Evolutionary conservation across 768 basidiomycete species (phyloP).

Genomic region (Mycena pura): DNA sequence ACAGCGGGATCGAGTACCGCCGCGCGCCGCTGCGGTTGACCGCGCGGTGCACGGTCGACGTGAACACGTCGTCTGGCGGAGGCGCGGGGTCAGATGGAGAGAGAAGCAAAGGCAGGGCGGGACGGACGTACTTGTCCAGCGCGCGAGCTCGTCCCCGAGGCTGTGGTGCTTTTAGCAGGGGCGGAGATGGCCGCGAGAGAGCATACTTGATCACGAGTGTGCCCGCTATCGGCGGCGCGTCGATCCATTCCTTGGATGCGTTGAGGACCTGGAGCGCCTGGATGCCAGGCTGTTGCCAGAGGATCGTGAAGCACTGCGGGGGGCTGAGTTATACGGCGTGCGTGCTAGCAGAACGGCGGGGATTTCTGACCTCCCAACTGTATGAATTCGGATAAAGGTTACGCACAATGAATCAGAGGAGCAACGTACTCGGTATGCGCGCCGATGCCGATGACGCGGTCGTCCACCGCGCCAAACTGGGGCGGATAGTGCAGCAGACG

Average conservation of each 20-base stretch:
- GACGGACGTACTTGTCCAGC: slow-evolving; percentile 83
- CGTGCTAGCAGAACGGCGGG: no score
- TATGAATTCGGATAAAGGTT: neutral
- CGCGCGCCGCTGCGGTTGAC: slow-evolving; percentile 73
- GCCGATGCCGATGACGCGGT: slow-evolving; percentile 81
- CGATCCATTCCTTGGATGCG: slow-evolving; percentile 77
- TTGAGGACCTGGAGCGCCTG: slow-evolving; percentile 87
- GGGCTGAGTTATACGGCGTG: no score
- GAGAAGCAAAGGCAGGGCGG: neutral
- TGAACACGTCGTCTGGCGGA: slow-evolving; percentile 83
- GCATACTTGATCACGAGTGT: slow-evolving; percentile 87
- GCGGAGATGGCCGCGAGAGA: neutral
- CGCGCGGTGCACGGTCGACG: slow-evolving; percentile 88
- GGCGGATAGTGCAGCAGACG: slow-evolving; percentile 79
- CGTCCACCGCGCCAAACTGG: slow-evolving; percentile 64
- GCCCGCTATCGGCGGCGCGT: slow-evolving; percentile 78
- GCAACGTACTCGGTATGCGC: slow-evolving; percentile 75
- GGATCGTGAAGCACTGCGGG: slow-evolving; percentile 85
- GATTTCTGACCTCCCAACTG: slow-evolving; percentile 49
- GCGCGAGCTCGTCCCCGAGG: slow-evolving; percentile 86
- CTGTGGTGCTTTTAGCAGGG: slow-evolving; percentile 30
- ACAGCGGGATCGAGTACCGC: slow-evolving; percentile 87
- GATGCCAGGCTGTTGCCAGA: slow-evolving; percentile 79
- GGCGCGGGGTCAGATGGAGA: neutral
- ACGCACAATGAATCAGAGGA: neutral